A percentile compares a stretch with the other conserved stretches of the same genome.
These are phyloP conservation scores for Prunus mira DNA, from an alignment of 306 rosid species.

Conservation along the genomic window DNA sequence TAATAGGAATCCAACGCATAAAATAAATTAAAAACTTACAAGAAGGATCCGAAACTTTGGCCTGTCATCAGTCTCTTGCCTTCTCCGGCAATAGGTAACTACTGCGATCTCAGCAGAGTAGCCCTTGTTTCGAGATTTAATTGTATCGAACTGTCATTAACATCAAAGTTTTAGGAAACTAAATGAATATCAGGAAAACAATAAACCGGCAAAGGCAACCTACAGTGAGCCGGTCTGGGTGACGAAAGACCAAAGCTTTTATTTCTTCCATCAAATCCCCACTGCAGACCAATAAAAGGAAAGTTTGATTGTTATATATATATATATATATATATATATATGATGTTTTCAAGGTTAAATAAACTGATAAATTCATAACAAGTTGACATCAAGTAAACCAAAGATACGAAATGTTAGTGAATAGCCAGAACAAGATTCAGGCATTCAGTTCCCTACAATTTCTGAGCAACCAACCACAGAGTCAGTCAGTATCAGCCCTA, in stretches of 20 bases:
- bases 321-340: not conserved
- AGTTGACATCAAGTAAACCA: not conserved
- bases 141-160: slow-evolving; percentile 58
- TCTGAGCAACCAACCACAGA: not conserved
- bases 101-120: slow-evolving; percentile 66
- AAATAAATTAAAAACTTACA: slow-evolving; percentile 49
- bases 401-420: not conserved
- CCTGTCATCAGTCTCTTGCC: slow-evolving; percentile 44
- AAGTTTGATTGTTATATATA: slow-evolving; percentile 4
- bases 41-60: slow-evolving; percentile 84
- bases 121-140: slow-evolving; percentile 67
- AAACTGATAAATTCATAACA: not conserved
- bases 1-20: slow-evolving; percentile 1
- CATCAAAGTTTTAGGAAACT: slow-evolving; percentile 8
- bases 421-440: not conserved
- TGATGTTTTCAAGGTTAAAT: not conserved
- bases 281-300: slow-evolving; percentile 48
- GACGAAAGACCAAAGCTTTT: slow-evolving; percentile 74
- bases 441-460: slow-evolving; percentile 7
- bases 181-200: not conserved
- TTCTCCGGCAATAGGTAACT: slow-evolving; percentile 66
- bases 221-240: slow-evolving; percentile 71
- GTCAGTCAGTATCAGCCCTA: not conserved
- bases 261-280: slow-evolving; percentile 73
- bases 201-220: slow-evolving; percentile 25